Conservation (phyloP, 192 early-diverging fungal species). For the Coemansia sp. region DNA sequence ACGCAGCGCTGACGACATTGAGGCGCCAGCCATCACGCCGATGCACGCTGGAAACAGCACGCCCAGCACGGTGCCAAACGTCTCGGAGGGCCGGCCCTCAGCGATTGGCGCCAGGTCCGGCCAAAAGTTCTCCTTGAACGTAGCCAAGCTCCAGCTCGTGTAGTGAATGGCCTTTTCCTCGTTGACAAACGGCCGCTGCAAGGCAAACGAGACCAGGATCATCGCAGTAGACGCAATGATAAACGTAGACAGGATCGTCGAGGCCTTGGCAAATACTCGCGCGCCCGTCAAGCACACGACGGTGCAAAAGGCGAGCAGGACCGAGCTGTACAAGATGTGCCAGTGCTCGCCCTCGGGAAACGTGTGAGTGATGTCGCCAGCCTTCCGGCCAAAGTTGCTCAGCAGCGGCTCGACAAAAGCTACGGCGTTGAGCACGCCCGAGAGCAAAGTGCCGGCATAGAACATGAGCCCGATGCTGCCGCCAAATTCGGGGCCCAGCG, state of each 20-base stretch:
- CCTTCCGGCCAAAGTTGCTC: conserved; percentile 61
- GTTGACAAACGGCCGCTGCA: conserved; percentile 57
- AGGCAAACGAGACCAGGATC: conserved; percentile 64
- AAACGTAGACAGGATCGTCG: conserved; percentile 58
- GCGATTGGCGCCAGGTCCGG: conserved; percentile 57
- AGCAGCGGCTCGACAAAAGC: conserved; percentile 71
- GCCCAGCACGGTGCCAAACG: conserved; percentile 60
- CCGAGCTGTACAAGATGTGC: conserved; percentile 61
- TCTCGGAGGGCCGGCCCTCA: conserved; percentile 54
- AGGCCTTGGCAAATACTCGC: conserved; percentile 63
- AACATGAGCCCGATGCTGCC: conserved; percentile 72
- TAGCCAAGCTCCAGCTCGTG: conserved; percentile 63
- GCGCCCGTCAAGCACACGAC: conserved; percentile 63
- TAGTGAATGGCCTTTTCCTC: conserved; percentile 60
- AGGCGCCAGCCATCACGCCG: conserved; percentile 72
- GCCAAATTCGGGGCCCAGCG: conserved; percentile 74
- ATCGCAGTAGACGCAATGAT: conserved; percentile 61
- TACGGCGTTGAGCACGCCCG: conserved; percentile 64
- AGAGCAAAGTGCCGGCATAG: conserved; percentile 62
- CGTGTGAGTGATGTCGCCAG: conserved; percentile 54
- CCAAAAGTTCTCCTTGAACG: conserved; percentile 67
- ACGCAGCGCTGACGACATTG: conserved; percentile 70
- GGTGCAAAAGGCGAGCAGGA: conserved; percentile 60
- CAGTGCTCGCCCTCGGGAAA: conserved; percentile 64
- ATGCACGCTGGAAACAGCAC: conserved; percentile 73